Base-by-base conservation (phyloP, 2,329 filamentous ascomycete genomes). In the Nothomitra cinnamomea region DNA sequence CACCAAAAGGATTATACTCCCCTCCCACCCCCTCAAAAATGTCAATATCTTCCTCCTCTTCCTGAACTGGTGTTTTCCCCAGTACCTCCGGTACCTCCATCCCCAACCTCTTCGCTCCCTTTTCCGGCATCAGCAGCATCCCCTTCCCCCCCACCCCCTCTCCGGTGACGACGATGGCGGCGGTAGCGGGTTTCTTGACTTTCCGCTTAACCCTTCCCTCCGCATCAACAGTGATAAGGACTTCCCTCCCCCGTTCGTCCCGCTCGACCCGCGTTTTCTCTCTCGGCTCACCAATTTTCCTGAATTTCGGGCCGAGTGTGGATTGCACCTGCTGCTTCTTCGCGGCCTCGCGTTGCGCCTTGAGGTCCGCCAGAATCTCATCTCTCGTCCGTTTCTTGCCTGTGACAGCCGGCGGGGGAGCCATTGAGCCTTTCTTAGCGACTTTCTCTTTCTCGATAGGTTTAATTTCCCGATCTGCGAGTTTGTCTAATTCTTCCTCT, bases 1-100 rank as follows among this genome's bases (percentile, higher is more conserved):
- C 80, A 2, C 79, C 80, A 42, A 85, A 65, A 1, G 81, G 81
- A 61, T 85, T 74, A 61, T 85, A 85, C 60, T 84, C 80, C 54
- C 80, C 79, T 2, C 76, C 80, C 0, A 71, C 79, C 53, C 76
- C 79, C 40, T 78, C 80, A 58, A 85, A 85, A 6, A 85, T 85
- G 59, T 83, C 64, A 52, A 83, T 73, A 54, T 77, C 71, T 38
- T 78, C 70, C 19, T 78, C 72, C 57, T 72, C 67, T 56, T 76
- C 68, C 8, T 73, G 65, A n/a, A 54, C 52, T 2, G 51, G 54
- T 8, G 52, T 51, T 35, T 54, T 56, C n/a, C 25, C 54, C 13
- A 77, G 79, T 38, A 74, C 69, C 52, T 81, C 77, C 1, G 80
- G 79, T 6, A 83, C 76, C 54, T 82, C 78, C 79, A 83, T 82